Evolutionary conservation across 2,329 filamentous ascomycete genomes (phyloP), one percentile per base, ranked within the genome.

Genomic region (Fusarium clavum): DNA sequence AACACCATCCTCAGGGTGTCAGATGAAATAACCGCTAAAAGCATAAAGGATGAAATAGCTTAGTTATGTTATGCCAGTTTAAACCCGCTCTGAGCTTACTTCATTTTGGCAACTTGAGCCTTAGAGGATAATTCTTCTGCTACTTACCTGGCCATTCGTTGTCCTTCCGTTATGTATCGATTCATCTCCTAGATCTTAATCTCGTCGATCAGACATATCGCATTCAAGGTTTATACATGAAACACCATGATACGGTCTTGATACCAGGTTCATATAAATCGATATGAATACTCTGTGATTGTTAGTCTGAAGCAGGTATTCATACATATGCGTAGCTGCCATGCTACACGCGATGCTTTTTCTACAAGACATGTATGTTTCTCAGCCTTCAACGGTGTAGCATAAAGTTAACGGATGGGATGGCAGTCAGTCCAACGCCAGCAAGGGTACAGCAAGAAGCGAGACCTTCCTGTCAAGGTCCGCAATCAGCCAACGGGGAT

Each of bases 351-450:
- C 25, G 14, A 43, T 43, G 24, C 24, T 29, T 53, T 53, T 12
- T 22, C n/a, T 5, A 41, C 18, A 43, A 51, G 22, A 10, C 16
- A 51, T 25, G 16, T 27, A 51, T 25, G 16, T 27, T 18, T 9
- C 12, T 45, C 51, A 29, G 38, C 53, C 24, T 45, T 27, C 59
- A 69, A 69, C 53, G 52, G 41, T 38, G 52, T 34, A 25, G 40
- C 51, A 22, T 29, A 43, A 41, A 41, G 24, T 41, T 53, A 40
- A 24, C 13, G 48, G 41, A 24, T n/a, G 32, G 41, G 22, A 27
- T 40, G 22, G 22, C n/a, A 53, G 24, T 29, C 24, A 55, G 25
- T 67, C 62, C 44, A 71, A 71, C 67, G 67, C 71, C 63, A 70
- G 55, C 67, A 22, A 61, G 60, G 18, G 10, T 38, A 2, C 34